Base-by-base conservation (phyloP, 345 rosid species). In the Atalantia buxifolia region DNA sequence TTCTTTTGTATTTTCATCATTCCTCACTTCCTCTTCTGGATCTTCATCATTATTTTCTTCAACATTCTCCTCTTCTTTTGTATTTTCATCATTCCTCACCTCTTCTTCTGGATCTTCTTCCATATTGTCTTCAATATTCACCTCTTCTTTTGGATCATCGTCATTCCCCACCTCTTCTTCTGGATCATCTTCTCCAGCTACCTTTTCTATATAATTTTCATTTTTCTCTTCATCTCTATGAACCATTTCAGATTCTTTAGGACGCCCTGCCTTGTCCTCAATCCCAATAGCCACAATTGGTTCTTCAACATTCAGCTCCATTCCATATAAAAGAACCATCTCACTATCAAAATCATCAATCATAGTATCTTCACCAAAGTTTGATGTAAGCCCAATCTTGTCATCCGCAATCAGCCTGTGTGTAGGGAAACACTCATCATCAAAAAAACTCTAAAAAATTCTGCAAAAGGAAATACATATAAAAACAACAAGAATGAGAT, bases 321-420 rank as follows among this genome's bases (percentile, higher is more conserved):
- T 16, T 25, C 3, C 21, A 22, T 33, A 9, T 12, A 53, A 73
- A 10, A 66, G 21, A 48, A 27, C 66, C 7, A 50, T 48, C 50
- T 68, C 76, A 60, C 18, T 36, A 57, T 38, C 75, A 50, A 36
- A 8, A 61, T 9, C 19, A 38, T 14, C 25, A 77, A 6, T 40
- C 69, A 1, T 6, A 66, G 35, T 2, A 10, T 56, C 65, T 21
- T 48, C 18, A 21, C 72, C 57, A 22, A 28, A 24, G 38, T 65
- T 61, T 13, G 35, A 62, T 19, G 27, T 40, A 59, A 53, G 60
- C 16, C 38, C 71, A 56, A n/a, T 36, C 69, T 56, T 30, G 6
- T 57, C 80, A 76, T 76, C 74, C 80, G 77, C 57, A 30, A 14
- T 59, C 74, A 76, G 56, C 57, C 74, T 66, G 69, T 18, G 2